Percentiles rank a stretch among this genome's conserved stretches.
These are phyloP conservation scores for Mayamaea pseudoterrestris DNA, from an alignment of 108 stramenopile genomes.

Conservation along the genomic window DNA sequence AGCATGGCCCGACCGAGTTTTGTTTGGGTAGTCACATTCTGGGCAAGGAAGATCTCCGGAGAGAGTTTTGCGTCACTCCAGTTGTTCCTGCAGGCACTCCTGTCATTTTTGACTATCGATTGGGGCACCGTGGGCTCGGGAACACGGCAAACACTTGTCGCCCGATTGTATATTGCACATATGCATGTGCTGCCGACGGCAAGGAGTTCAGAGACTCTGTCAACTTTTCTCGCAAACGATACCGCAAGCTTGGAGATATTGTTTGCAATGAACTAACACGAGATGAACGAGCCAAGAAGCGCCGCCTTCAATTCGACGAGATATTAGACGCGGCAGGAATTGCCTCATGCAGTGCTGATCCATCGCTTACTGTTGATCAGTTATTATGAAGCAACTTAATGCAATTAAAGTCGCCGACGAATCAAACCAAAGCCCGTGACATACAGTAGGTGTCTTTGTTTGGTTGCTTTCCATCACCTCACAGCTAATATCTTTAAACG, in stretches of 20 bases:
- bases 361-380: too few species aligned
- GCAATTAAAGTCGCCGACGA: too few species aligned
- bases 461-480: too few species aligned
- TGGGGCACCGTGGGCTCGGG: constrained; percentile 70
- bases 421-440: too few species aligned
- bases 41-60: constrained; percentile 55
- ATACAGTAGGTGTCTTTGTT: too few species aligned
- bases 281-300: constrained; percentile 52
- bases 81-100: constrained; percentile 54
- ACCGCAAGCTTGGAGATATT: constrained; percentile 69
- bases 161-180: constrained; percentile 82
- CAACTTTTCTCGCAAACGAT: constrained; percentile 70
- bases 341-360: too few species aligned
- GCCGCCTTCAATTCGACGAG: too few species aligned
- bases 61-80: constrained; percentile 58
- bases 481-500: too few species aligned
- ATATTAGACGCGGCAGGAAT: too few species aligned
- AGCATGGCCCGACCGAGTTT: constrained; percentile 83
- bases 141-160: constrained; percentile 46
- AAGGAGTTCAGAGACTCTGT: constrained; percentile 73
- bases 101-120: constrained; percentile 79
- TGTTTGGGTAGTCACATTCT: constrained; percentile 73
- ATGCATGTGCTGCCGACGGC: constrained; percentile 35
- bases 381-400: too few species aligned
- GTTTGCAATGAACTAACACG: constrained; percentile 44